Conservation (phyloP, 2,329 filamentous ascomycete genomes). For the Neofusicoccum laricinum region DNA sequence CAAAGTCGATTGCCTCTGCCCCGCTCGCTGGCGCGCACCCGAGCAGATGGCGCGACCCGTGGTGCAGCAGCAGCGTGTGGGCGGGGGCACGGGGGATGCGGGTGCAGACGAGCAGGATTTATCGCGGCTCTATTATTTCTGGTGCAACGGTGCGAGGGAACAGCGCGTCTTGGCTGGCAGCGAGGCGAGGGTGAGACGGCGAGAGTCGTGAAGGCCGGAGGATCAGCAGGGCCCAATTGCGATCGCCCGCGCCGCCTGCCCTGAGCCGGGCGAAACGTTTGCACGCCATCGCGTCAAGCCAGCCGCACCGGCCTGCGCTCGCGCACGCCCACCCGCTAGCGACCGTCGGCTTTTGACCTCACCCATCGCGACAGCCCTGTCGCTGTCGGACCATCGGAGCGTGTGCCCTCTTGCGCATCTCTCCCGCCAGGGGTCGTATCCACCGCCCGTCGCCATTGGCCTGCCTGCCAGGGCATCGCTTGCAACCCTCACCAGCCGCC, state of each 20-base stretch:
- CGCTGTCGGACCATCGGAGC: background rate
- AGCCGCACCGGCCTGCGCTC: background rate
- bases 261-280: too few species aligned
- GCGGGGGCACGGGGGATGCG: too few species aligned
- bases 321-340: too few species aligned
- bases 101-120: background rate
- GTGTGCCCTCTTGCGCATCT: background rate
- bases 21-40: background rate
- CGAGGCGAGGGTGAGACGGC: background rate
- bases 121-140: background rate
- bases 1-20: background rate
- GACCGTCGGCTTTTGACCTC: background rate
- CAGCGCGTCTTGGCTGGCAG: background rate
- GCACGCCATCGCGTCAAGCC: background rate
- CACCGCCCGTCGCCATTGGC: background rate
- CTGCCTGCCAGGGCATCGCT: background rate
- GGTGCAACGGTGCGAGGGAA: slow-evolving; percentile 5
- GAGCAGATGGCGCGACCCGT: background rate
- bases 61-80: background rate
- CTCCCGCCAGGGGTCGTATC: background rate
- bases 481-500: slow-evolving; percentile 4
- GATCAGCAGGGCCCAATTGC: background rate
- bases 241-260: too few species aligned
- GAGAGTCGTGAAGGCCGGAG: background rate
- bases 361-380: background rate